phyloP scores from a whole-genome alignment of 805 yeast genomes.

The Blastobotrys mokoenaii region DNA sequence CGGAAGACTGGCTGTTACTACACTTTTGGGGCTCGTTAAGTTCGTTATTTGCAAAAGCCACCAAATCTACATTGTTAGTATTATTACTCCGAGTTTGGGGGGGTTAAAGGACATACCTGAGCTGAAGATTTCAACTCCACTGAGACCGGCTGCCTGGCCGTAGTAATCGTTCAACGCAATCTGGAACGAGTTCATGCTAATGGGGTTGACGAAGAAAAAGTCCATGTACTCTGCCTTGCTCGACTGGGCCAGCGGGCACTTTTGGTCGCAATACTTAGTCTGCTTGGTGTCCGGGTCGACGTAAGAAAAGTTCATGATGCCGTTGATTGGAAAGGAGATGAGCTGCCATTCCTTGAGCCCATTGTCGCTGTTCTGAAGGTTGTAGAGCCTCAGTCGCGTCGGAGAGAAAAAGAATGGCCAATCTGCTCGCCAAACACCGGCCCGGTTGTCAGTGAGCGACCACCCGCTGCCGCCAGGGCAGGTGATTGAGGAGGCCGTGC shows the following conservation, averaged over 20 bases:
- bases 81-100: too few relatives aligned
- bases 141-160: slow-evolving; percentile 59
- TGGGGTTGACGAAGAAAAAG: slow-evolving; percentile 65
- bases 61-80: slow-evolving; percentile 28
- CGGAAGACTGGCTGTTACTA: slow-evolving; percentile 24
- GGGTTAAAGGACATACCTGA: background rate
- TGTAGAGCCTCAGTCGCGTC: slow-evolving; percentile 63
- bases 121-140: slow-evolving; percentile 60
- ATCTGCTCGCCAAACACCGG: slow-evolving; percentile 59
- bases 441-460: slow-evolving; percentile 38
- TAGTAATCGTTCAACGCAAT: slow-evolving; percentile 58
- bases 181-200: slow-evolving; percentile 53
- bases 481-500: slow-evolving; percentile 30
- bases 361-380: slow-evolving; percentile 45
- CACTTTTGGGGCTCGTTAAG: slow-evolving; percentile 60
- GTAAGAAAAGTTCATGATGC: slow-evolving; percentile 88
- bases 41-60: slow-evolving; percentile 66
- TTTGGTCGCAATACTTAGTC: slow-evolving; percentile 69
- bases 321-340: slow-evolving; percentile 66
- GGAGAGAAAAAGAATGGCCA: slow-evolving; percentile 55
- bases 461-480: slow-evolving; percentile 55
- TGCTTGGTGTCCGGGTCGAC: slow-evolving; percentile 61
- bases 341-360: slow-evolving; percentile 55
- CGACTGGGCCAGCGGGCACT: slow-evolving; percentile 61
- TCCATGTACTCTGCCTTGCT: slow-evolving; percentile 53